A percentile compares a stretch with the other conserved stretches of the same genome.
Conservation (phyloP, 2,329 filamentous ascomycete species). For the Ophiocordyceps camponoti-saundersi region DNA sequence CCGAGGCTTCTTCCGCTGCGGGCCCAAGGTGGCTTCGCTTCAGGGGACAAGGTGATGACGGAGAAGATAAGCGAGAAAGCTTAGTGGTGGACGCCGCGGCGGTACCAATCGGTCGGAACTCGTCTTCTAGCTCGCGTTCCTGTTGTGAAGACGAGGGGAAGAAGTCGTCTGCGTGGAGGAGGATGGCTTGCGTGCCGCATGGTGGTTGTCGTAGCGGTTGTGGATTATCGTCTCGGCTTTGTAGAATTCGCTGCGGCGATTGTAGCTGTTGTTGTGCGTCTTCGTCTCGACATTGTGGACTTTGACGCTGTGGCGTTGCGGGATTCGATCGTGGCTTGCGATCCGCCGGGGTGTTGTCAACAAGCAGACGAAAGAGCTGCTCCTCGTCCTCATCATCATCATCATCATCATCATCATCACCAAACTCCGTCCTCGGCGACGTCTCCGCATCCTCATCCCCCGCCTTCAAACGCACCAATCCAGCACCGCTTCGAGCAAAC, state of each 20-base stretch:
- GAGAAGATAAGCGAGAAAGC: neutral
- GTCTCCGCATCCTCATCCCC: neutral
- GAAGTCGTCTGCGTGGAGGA: constrained; percentile 33
- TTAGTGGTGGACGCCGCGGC: constrained; percentile 4
- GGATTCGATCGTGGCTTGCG: too few species aligned
- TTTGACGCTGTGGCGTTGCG: too few species aligned
- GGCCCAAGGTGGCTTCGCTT: too few species aligned
- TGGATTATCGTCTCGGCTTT: neutral
- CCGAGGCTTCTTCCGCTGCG: neutral
- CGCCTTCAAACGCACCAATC: neutral
- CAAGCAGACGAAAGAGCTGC: too few species aligned
- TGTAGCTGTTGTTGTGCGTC: neutral
- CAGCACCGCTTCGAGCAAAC: constrained; percentile 26
- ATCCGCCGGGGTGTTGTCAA: too few species aligned
- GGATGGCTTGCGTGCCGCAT: constrained; percentile 34
- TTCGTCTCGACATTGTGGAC: too few species aligned
- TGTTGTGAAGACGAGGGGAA: constrained; percentile 41
- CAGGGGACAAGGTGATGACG: neutral
- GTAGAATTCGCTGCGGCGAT: neutral
- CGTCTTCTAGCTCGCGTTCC: constrained; percentile 11
- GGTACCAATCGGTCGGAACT: neutral
- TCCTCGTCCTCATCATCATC: too few species aligned
- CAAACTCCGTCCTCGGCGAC: too few species aligned
- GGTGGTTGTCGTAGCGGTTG: constrained; percentile 10
- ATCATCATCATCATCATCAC: too few species aligned